Percentiles rank a stretch among this genome's conserved stretches.
Conservation (phyloP, 768 basidiomycete genomes). For the Boletus sp. region DNA sequence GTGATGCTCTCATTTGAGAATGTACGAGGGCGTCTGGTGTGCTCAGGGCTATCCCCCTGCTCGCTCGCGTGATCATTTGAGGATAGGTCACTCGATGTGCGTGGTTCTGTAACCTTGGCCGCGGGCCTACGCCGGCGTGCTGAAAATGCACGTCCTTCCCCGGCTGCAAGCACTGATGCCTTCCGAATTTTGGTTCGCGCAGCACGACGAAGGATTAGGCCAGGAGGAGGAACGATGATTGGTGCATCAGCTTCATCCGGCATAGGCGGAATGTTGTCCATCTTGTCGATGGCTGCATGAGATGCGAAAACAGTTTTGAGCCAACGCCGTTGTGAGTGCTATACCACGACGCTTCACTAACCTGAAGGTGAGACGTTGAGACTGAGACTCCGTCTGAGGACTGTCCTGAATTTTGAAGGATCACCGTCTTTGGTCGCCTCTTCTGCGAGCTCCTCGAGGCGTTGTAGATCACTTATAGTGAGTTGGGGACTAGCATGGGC, state of each 20-base stretch:
- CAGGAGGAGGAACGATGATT: conserved; percentile 79
- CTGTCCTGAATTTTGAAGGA: conserved; percentile 71
- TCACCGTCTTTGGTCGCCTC: conserved; percentile 83
- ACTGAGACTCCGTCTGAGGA: conserved; percentile 83
- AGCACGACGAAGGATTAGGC: conserved; percentile 84
- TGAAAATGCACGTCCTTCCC: conserved; percentile 79
- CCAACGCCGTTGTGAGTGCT: conserved; percentile 7
- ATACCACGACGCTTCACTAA: conserved; percentile 40
- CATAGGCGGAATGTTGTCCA: conserved; percentile 65
- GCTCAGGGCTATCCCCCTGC: conserved; percentile 52
- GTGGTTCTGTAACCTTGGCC: conserved; percentile 36
- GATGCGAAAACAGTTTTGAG: conserved; percentile 18
- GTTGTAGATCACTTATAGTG: conserved; percentile 92
- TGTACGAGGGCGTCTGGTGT: conserved; percentile 34
- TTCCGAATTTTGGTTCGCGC: conserved; percentile 97
- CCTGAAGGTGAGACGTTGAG: conserved; percentile 82
- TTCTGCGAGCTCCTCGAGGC: conserved; percentile 88
- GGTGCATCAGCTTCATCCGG: conserved; percentile 86
- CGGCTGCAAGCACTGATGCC: conserved; percentile 67
- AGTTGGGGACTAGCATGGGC: conserved; percentile 75
- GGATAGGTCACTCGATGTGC: conserved; percentile 68
- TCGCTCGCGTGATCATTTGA: conserved; percentile 53
- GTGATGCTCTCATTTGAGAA: conserved; percentile 36
- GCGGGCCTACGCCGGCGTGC: conserved; percentile 29
- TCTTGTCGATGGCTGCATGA: conserved; percentile 56